Percentiles rank a stretch among this genome's conserved stretches.
Evolutionary conservation across 768 basidiomycete species (phyloP).

Genomic region (Mycena rosella): DNA sequence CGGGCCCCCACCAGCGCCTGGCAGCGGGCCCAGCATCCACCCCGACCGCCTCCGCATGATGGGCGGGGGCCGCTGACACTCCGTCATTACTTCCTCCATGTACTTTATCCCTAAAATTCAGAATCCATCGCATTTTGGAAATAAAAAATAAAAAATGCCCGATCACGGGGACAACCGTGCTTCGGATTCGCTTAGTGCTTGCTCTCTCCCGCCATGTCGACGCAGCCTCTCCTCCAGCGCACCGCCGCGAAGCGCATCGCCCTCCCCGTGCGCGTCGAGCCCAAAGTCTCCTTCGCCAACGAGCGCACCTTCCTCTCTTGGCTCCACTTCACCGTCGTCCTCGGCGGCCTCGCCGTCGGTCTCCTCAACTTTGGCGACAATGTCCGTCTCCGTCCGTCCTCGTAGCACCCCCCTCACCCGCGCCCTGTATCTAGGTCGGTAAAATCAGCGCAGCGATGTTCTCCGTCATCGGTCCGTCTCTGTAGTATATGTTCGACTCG

Average conservation of each 20-base stretch:
- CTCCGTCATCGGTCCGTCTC: constrained; percentile 84
- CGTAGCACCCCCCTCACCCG: constrained; percentile 15
- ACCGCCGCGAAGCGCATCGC: constrained; percentile 96
- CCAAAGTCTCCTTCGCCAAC: constrained; percentile 95
- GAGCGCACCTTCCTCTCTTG: constrained; percentile 98
- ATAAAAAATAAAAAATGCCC: not conserved
- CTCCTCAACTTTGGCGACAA: constrained; percentile 98
- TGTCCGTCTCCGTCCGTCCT: constrained; percentile 53
- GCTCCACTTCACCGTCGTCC: constrained; percentile 98
- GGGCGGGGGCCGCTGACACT: constrained; percentile 45
- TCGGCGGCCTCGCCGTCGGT: constrained; percentile 96
- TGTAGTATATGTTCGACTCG: no score
- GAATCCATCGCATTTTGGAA: not conserved
- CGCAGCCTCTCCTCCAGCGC: constrained; percentile 96
- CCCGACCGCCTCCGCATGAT: constrained; percentile 90
- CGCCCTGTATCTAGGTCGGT: constrained; percentile 74
- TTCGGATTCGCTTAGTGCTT: no score
- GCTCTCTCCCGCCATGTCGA: constrained; percentile 76
- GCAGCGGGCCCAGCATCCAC: constrained; percentile 77
- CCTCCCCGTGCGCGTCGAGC: constrained; percentile 93
- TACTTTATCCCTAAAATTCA: not conserved
- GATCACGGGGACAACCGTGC: not conserved
- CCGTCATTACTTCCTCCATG: not conserved
- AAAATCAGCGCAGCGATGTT: constrained; percentile 98
- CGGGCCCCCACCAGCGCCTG: constrained; percentile 40